These are phyloP conservation scores for Cladophialophora chaetospira DNA, from an alignment of 2,329 filamentous ascomycete genomes.

Conservation along the genomic window DNA sequence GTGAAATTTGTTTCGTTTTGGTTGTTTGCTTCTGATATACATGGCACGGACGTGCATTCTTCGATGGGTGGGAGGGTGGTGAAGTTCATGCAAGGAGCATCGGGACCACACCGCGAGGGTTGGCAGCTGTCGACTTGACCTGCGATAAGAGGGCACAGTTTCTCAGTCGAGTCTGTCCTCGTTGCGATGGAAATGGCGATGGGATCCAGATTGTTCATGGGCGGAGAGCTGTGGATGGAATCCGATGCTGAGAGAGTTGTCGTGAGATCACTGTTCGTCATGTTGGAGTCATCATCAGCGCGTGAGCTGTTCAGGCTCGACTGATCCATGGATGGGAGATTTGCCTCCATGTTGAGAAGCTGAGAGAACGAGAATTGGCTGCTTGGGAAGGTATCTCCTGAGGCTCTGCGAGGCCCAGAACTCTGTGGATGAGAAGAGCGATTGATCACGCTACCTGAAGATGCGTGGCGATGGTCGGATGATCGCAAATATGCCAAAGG, in stretches of 20 bases:
- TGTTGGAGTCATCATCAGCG: conserved; percentile 26
- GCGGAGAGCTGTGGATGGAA: conserved; percentile 27
- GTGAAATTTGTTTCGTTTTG: conserved; percentile 29
- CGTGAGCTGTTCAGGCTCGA: conserved; percentile 29
- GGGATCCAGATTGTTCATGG: conserved; percentile 25
- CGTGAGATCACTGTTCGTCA: conserved; percentile 24
- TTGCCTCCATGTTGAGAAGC: conserved; percentile 30
- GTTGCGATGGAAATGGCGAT: conserved; percentile 22
- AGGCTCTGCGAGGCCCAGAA: conserved; percentile 15
- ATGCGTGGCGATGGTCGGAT: conserved; percentile 19
- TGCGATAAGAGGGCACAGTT: conserved; percentile 31
- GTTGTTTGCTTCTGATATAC: conserved; percentile 22
- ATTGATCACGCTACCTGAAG: conserved; percentile 16
- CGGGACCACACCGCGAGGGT: conserved; percentile 30
- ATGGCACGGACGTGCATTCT: conserved; percentile 32
- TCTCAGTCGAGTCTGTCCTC: conserved; percentile 24
- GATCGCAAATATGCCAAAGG: conserved; percentile 22
- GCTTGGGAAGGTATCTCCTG: conserved; percentile 28
- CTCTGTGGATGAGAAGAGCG: conserved; percentile 19
- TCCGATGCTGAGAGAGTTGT: conserved; percentile 21
- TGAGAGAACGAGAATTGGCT: conserved; percentile 29
- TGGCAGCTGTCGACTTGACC: conserved; percentile 31
- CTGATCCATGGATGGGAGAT: conserved; percentile 29
- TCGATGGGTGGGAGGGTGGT: conserved; percentile 33
- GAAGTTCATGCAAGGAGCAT: conserved; percentile 33